Evolutionary conservation across 2,329 filamentous ascomycete species (phyloP).

Genomic region (Simplicillium aogashimaense): DNA sequence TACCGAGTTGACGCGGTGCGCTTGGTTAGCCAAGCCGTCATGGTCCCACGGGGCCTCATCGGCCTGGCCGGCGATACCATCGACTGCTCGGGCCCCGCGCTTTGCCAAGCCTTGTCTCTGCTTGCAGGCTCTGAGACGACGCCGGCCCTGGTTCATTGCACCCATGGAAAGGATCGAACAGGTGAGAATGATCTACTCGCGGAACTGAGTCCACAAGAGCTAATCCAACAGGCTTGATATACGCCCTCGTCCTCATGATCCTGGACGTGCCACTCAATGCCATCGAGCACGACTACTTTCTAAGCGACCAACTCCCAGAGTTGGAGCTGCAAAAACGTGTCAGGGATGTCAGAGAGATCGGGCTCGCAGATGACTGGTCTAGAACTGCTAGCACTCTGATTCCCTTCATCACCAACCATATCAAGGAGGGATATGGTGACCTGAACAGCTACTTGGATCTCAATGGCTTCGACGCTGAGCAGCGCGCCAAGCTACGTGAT

Average conservation of each 20-base stretch:
- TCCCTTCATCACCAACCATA: slow-evolving; percentile 41
- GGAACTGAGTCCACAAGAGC: neutral
- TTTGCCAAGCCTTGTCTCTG: slow-evolving; percentile 29
- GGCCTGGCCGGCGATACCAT: slow-evolving; percentile 63
- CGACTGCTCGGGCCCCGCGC: slow-evolving; percentile 54
- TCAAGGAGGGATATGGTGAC: slow-evolving; percentile 55
- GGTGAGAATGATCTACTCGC: slow-evolving; percentile 11
- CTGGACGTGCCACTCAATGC: slow-evolving; percentile 46
- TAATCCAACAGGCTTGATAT: slow-evolving; percentile 47
- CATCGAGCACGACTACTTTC: slow-evolving; percentile 62
- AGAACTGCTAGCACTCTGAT: slow-evolving; percentile 57
- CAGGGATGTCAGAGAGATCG: slow-evolving; percentile 59
- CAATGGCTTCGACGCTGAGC: slow-evolving; percentile 45
- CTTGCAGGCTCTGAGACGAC: slow-evolving; percentile 29
- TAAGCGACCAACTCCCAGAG: slow-evolving; percentile 50
- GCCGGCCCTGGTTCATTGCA: slow-evolving; percentile 71
- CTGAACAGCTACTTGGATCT: slow-evolving; percentile 27
- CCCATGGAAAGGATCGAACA: slow-evolving; percentile 74
- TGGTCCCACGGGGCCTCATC: slow-evolving; percentile 61
- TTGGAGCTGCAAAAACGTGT: slow-evolving; percentile 54
- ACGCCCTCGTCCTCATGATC: slow-evolving; percentile 58
- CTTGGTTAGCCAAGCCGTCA: slow-evolving; percentile 59
- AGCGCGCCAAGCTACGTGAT: slow-evolving; percentile 30
- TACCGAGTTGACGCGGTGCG: slow-evolving; percentile 60
- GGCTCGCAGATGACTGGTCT: slow-evolving; percentile 64